Conservation (phyloP, 257 asterid genomes). For the Rehmannia glutinosa region DNA sequence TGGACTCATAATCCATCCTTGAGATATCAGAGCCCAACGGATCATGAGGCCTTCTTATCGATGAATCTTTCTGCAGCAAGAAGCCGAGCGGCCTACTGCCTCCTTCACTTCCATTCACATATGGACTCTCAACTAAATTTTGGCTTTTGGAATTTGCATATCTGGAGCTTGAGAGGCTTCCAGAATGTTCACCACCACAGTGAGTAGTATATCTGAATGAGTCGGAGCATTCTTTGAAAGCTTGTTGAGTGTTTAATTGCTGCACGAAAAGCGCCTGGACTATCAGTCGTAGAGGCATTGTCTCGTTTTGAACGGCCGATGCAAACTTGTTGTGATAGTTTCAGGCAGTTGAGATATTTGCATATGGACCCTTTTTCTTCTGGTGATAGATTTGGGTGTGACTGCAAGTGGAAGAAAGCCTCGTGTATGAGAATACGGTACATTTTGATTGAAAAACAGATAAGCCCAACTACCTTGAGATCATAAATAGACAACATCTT, state of each 20-base stretch:
- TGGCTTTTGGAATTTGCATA: slow-evolving; percentile 49
- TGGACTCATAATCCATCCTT: slow-evolving; percentile 47
- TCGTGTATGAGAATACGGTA: background rate
- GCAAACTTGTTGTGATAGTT: slow-evolving; percentile 58
- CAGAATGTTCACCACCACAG: slow-evolving; percentile 44
- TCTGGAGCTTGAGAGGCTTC: slow-evolving; percentile 46
- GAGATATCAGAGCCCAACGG: slow-evolving; percentile 31
- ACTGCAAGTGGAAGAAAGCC: slow-evolving; percentile 22
- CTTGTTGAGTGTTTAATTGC: slow-evolving; percentile 69
- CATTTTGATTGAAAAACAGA: background rate
- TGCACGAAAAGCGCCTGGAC: slow-evolving; percentile 79
- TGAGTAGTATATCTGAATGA: slow-evolving; percentile 47
- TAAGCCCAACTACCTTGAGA: no score
- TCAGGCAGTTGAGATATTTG: slow-evolving; percentile 67
- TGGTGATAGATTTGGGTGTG: slow-evolving; percentile 48
- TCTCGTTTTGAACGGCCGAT: slow-evolving; percentile 67
- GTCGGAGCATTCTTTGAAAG: slow-evolving; percentile 55
- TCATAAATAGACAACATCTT: no score
- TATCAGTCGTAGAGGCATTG: slow-evolving; percentile 65
- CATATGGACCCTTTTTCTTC: slow-evolving; percentile 59
- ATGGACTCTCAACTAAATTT: slow-evolving; percentile 37
- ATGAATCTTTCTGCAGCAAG: slow-evolving; percentile 38
- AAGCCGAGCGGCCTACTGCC: slow-evolving; percentile 32
- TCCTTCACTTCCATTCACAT: slow-evolving; percentile 30
- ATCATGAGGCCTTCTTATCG: slow-evolving; percentile 15